Base-by-base conservation (phyloP, 148 eudicot genomes). In the Chenopodium suecicum region DNA sequence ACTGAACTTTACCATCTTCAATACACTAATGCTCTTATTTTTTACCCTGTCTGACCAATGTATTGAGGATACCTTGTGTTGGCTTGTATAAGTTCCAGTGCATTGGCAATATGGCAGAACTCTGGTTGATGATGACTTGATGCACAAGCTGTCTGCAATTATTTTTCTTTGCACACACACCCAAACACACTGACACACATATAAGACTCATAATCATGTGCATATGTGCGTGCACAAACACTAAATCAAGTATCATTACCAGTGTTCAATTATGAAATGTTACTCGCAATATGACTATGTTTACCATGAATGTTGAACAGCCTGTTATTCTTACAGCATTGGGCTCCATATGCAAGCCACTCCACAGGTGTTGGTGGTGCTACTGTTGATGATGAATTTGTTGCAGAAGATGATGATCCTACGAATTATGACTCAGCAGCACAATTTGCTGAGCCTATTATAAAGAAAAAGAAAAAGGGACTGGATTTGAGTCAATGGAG, bases 401-500 rank as follows among this genome's bases (percentile, higher is more conserved):
- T 79, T 46, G 88, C 79, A 50, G 92, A 90, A 64, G 91, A 89
- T 44, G 88, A 86, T 63, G 91, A 88, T 79, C 64, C 76, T 44
- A 73, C 75, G 10, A 86, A 80, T 56, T 86, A 86, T 82, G 90
- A 78, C 11, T 77, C 82, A 69, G 67, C 88, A 76, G 88, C 93
- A 50, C 76, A 76, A 71, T 89, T 83, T 90, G 98, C 98, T 41
- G 75, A 88, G 37, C 97, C 97, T 47, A 52, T 94, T 6, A 76
- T 78, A 78, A 91, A 86, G 88, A 91, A 91, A 85, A 86, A 91
- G 83, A 94, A 89, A 90, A 89, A 89, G 78, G 88, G 86, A 56
- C 58, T 96, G 83, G 89, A 94, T 90, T 88, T 96, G 75, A 94
- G 89, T 74, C 73, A 70, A 70, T 92, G 91, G 95, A 83, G 88